A percentile compares a stretch with the other conserved stretches of the same genome.
Conservation (phyloP, 2,329 filamentous ascomycete genomes). For the Magnaporthiopsis rhizophila region DNA sequence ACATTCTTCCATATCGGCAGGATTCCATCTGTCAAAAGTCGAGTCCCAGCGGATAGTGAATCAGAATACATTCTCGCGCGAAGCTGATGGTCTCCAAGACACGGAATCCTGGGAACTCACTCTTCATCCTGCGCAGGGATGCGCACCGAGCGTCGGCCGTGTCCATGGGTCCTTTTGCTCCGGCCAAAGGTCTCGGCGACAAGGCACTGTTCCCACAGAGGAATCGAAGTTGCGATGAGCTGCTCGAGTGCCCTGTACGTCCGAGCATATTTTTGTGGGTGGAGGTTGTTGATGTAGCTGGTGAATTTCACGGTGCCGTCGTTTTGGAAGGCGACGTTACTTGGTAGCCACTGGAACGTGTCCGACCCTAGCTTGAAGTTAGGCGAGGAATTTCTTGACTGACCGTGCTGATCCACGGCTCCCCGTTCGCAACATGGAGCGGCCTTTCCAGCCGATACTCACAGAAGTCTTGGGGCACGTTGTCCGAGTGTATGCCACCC, state of each 20-base stretch:
- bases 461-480: neutral
- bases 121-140: neutral
- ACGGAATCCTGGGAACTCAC: neutral
- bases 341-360: conserved; percentile 26
- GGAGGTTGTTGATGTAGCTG: conserved; percentile 38
- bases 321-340: conserved; percentile 24
- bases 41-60: neutral
- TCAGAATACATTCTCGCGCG: neutral
- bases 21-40: neutral
- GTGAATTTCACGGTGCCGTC: conserved; percentile 25
- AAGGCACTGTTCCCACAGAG: conserved; percentile 30
- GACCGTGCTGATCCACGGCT: too few relatives aligned
- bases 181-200: neutral
- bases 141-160: neutral
- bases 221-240: conserved; percentile 27
- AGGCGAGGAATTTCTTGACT: neutral
- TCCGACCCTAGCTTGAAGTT: conserved; percentile 15
- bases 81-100: neutral
- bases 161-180: neutral
- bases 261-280: conserved; percentile 23
- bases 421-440: too few relatives aligned
- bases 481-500: neutral
- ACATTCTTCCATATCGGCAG: neutral
- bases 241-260: conserved; percentile 28
- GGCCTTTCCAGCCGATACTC: neutral